Evolutionary conservation across 495 filamentous ascomycete genomes (phyloP).

Genomic region (Penicillium paxilli): DNA sequence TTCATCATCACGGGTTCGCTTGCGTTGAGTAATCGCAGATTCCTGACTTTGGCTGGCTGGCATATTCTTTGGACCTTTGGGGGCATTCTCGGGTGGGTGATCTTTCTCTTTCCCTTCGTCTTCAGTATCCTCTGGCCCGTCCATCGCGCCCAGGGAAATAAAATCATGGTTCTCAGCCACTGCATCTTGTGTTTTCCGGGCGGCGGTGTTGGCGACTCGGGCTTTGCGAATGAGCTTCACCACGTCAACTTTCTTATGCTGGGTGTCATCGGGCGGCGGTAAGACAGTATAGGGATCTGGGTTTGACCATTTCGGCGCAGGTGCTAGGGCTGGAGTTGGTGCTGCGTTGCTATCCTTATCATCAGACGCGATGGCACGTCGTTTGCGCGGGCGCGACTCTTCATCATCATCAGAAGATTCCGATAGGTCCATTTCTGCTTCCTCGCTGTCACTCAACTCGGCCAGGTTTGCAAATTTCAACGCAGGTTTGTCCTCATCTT

Average conservation of each 20-base stretch:
- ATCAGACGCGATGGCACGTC: constrained; percentile 53
- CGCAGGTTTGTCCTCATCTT: constrained; percentile 24
- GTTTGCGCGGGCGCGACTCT: constrained; percentile 47
- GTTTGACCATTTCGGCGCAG: constrained; percentile 82
- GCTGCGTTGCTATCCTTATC: constrained; percentile 20
- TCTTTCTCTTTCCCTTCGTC: constrained; percentile 5
- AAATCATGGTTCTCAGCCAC: constrained; percentile 72
- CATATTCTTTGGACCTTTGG: constrained; percentile 26
- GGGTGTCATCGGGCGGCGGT: constrained; percentile 66
- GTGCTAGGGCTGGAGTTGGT: constrained; percentile 17
- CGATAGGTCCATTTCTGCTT: constrained; percentile 64
- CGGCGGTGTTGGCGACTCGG: constrained; percentile 49
- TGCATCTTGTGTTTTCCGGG: constrained; percentile 44
- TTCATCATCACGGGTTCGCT: constrained; percentile 70
- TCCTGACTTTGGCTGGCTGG: neutral
- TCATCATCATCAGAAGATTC: constrained; percentile 49
- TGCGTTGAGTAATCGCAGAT: constrained; percentile 24
- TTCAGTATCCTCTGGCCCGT: constrained; percentile 11
- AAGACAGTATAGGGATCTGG: constrained; percentile 87
- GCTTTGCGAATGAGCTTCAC: constrained; percentile 87
- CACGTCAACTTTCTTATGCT: constrained; percentile 73
- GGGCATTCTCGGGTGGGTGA: constrained; percentile 37
- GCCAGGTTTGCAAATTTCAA: constrained; percentile 50
- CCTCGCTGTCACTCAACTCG: constrained; percentile 72
- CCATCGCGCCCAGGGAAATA: constrained; percentile 72